Base-by-base conservation (phyloP, 768 basidiomycete genomes). In the Boletus edulis region DNA sequence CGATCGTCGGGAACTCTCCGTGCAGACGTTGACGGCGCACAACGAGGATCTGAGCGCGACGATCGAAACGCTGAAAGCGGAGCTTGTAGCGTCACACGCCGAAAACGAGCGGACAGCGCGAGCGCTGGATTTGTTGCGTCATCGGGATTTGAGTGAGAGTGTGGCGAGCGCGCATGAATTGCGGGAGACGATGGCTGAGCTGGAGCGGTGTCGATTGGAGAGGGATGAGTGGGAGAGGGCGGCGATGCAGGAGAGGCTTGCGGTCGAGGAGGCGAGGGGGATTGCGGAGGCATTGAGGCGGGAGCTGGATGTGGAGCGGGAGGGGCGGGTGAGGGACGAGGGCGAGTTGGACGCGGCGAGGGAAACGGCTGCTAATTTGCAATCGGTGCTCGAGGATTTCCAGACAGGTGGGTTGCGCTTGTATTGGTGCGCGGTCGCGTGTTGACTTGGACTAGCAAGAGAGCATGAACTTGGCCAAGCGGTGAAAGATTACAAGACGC, bases 381-480 rank as follows among this genome's bases (percentile, higher is more conserved):
- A 98, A 69, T 87, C 89, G 4, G 97, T 99, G 4, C 73, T 99
- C 63, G 87, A 92, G 66, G 97, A 98, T 72, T 99, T 98, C 73
- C 94, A 98, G 73, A 78, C 85, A 50, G 88, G 96, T 95, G 62
- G 55, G 88, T 46, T 29, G 74, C 4, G 27, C 41, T 39, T 35
- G 44, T 15, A 0, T 5, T 12, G 38, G 32, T 32, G 34, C 52
- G 32, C n/a, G n/a, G 15, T 29, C 10, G 31, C 39, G 40, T 24
- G 39, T 37, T 59, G 56, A 65, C 51, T 14, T 31, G 34, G 34
- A 34, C 18, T 46, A 97, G 94, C 87, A 1, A 97, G 92, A 72
- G 94, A 97, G 50, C 86, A 87, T 53, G 96, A 99, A 68, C 75
- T 97, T n/a, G 78, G 78, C 50, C 85, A 91, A 62, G 90, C 94